Conservation (phyloP, 177 flowering plant species). For the Vitis hybrid region DNA sequence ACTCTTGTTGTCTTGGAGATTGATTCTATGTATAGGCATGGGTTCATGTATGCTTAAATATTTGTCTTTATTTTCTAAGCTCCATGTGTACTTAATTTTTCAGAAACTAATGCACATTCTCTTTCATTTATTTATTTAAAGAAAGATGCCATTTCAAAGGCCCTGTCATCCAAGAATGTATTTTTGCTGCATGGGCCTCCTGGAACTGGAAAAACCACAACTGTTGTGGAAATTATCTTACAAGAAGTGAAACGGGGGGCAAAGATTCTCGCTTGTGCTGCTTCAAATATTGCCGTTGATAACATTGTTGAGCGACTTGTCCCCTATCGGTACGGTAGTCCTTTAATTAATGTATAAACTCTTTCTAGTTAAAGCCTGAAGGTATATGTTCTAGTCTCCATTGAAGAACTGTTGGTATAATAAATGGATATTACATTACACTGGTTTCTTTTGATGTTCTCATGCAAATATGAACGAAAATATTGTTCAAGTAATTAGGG, state of each 20-base stretch:
- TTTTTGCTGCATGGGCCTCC: constrained; percentile 99
- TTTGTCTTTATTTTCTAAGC: not conserved
- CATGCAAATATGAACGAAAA: too few relatives aligned
- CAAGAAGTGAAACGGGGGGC: constrained; percentile 99
- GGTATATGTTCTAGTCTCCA: too few relatives aligned
- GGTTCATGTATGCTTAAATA: not conserved
- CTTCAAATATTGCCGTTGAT: constrained; percentile 99
- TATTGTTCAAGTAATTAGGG: too few relatives aligned
- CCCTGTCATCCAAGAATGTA: constrained; percentile 80
- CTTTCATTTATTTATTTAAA: constrained; percentile 24
- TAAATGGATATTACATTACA: too few relatives aligned
- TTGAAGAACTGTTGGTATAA: too few relatives aligned
- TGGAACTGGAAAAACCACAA: constrained; percentile 98
- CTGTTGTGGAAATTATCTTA: constrained; percentile 95
- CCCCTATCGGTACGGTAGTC: constrained; percentile 67
- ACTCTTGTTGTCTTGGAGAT: not conserved
- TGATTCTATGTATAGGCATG: not conserved
- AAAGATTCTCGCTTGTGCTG: constrained; percentile 98
- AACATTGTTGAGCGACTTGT: constrained; percentile 97
- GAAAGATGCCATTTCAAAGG: constrained; percentile 91
- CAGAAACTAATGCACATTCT: not conserved
- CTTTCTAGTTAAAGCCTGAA: not conserved
- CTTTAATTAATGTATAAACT: constrained; percentile 2
- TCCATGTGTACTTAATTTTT: constrained; percentile 1
- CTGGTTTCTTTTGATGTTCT: too few relatives aligned